These are phyloP conservation scores for Litchi chinensis DNA, from an alignment of 345 rosid genomes.

Conservation along the genomic window DNA sequence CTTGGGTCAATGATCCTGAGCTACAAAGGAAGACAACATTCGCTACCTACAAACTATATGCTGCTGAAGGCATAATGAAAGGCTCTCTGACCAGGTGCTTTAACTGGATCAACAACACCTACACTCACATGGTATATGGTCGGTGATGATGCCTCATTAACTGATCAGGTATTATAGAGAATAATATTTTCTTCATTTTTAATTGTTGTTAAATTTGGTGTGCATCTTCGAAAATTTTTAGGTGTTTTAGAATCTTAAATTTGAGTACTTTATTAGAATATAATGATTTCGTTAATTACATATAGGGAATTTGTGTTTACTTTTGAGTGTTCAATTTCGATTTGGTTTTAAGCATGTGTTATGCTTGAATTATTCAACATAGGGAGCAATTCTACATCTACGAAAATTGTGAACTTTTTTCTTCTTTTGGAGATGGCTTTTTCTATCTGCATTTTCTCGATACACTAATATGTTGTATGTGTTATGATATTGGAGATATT, in stretches of 20 bases:
- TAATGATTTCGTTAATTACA: no score
- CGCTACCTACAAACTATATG: conserved; percentile 78
- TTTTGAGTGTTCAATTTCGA: no score
- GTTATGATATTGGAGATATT: no score
- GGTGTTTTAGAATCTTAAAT: not conserved
- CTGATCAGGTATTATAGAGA: not conserved
- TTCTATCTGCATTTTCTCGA: not conserved
- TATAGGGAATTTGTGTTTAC: no score
- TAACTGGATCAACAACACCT: conserved; percentile 84
- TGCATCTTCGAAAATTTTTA: not conserved
- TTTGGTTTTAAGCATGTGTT: not conserved
- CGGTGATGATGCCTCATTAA: conserved; percentile 42
- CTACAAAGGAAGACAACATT: conserved; percentile 90
- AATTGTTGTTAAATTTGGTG: not conserved
- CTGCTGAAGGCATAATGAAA: conserved; percentile 88
- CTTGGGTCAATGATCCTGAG: conserved; percentile 92
- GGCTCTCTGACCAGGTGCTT: conserved; percentile 84
- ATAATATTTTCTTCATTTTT: not conserved
- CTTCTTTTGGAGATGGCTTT: not conserved
- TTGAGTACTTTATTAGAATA: not conserved
- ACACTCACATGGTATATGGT: conserved; percentile 62
- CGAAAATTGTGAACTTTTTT: not conserved
- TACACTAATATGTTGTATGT: not conserved
- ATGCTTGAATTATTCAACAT: not conserved
- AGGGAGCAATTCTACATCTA: not conserved